A percentile compares a stretch with the other conserved stretches of the same genome.
Conservation (phyloP, 225 moss, liverwort and hornwort genomes). For the Rhytidiadelphus loreus region DNA sequence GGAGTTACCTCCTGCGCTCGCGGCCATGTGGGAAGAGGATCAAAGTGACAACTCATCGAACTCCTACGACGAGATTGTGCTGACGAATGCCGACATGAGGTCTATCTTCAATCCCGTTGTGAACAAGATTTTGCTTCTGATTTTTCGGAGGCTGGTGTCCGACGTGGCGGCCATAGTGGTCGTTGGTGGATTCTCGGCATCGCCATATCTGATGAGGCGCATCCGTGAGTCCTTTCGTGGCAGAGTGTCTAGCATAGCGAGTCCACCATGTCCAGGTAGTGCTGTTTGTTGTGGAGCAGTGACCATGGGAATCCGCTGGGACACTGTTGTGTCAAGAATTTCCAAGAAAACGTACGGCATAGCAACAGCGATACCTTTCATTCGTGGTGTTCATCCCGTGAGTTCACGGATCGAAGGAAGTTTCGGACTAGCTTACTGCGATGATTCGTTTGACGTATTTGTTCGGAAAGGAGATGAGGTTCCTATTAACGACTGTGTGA, state of each 20-base stretch:
- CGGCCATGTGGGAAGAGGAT: background rate
- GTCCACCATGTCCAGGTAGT: slow-evolving; percentile 1
- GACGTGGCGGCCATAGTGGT: slow-evolving; percentile 2
- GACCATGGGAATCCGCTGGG: background rate
- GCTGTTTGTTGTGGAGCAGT: background rate
- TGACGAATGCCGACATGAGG: slow-evolving; percentile 1
- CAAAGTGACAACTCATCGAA: background rate
- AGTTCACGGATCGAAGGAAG: background rate
- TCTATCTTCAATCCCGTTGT: slow-evolving; percentile 16
- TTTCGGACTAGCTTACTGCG: rapidly evolving
- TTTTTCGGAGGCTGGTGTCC: background rate
- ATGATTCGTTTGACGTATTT: rapidly evolving
- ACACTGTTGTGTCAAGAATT: background rate
- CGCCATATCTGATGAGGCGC: slow-evolving; percentile 15
- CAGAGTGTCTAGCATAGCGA: background rate
- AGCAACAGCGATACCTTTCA: rapidly evolving
- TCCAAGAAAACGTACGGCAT: background rate
- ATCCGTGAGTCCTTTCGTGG: background rate
- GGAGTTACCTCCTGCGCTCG: background rate
- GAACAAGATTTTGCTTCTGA: background rate
- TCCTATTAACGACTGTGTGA: background rate
- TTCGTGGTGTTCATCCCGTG: background rate
- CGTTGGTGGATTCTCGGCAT: slow-evolving; percentile 25
- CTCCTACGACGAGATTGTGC: background rate
- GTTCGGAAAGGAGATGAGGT: slow-evolving; percentile 3